Evolutionary conservation across 495 filamentous ascomycete species (phyloP), one percentile per base, ranked within the genome.

Genomic region (Acidomyces sp.): DNA sequence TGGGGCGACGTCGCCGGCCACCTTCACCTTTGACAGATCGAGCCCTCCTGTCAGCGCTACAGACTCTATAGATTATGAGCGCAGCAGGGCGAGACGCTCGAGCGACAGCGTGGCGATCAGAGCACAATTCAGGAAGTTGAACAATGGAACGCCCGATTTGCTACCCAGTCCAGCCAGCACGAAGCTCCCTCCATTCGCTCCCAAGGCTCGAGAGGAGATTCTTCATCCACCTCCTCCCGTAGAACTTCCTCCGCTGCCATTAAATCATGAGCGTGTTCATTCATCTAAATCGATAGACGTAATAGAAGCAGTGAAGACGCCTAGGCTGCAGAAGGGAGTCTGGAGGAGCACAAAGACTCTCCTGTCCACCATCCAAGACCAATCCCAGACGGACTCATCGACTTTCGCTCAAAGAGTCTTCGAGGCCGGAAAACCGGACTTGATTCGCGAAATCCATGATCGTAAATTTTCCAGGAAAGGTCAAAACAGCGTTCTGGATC

Each of bases 381-480:
- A 35, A n/a, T 11, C 22, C 2, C n/a, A 35, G 10, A 11, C 5
- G 3, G 20, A 27, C 11, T 22, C 42, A 4, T 25, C 17, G 2
- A 41, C 37, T 2, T 46, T 46, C 23, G 43, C 43, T 6, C 26
- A 35, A 4, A 28, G 43, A 9, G 43, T 46, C 2, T 46, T 40
- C 28, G 43, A 46, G 23, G 43, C 43, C 22, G 43, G 43, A 6
- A 46, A 46, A 22, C 36, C 35, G 2, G 36, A 46, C 19, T 37
- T 46, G 26, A 15, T 46, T 19, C 35, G 35, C 19, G 43, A 46
- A 10, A 13, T 40, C 3, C 12, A 23, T 20, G 22, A 15, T 1
- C 24, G 22, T 6, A 20, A 31, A 6, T 28, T 18, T 3, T 22
- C 39, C 6, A 45, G 39, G 34, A 35, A 45, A 4, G 11, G n/a